Evolutionary conservation across 2,329 filamentous ascomycete genomes (phyloP).

Genomic region (Claviceps purpurea): DNA sequence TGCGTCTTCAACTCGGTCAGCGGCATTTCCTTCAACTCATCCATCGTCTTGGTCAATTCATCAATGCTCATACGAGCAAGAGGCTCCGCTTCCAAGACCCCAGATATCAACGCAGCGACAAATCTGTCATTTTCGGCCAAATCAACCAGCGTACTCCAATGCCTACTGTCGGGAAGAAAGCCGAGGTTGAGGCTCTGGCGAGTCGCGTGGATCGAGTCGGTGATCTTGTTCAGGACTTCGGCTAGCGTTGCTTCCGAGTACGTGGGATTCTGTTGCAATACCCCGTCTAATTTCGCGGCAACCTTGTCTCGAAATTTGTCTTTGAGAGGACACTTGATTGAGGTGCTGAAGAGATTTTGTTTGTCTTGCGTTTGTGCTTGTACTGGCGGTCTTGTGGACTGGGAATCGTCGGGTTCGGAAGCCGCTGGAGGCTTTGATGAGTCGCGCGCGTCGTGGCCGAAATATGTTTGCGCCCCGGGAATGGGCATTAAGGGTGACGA

Average conservation of each 20-base stretch:
- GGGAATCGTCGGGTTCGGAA: not conserved
- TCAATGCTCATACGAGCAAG: slow-evolving; percentile 15
- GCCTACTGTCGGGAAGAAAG: slow-evolving; percentile 19
- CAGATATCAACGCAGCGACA: slow-evolving; percentile 16
- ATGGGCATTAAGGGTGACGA: slow-evolving; percentile 18
- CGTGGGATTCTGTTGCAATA: not conserved
- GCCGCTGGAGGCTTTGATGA: not conserved
- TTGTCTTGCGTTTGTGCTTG: not conserved
- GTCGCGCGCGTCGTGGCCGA: slow-evolving; percentile 12
- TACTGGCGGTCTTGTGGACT: not conserved
- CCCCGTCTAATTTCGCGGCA: not conserved
- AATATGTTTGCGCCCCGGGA: slow-evolving; percentile 23
- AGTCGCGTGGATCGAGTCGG: slow-evolving; percentile 13
- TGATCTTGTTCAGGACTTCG: slow-evolving; percentile 10
- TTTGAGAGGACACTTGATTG: slow-evolving; percentile 9
- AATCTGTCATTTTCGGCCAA: slow-evolving; percentile 18
- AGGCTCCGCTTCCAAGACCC: slow-evolving; percentile 13
- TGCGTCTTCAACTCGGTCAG: slow-evolving; percentile 13
- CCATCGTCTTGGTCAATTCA: slow-evolving; percentile 15
- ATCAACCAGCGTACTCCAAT: slow-evolving; percentile 20
- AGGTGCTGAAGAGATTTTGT: slow-evolving; percentile 2
- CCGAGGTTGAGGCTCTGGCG: slow-evolving; percentile 14
- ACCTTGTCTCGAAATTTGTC: slow-evolving; percentile 13
- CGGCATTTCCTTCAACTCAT: slow-evolving; percentile 13
- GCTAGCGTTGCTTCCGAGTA: not conserved